These are phyloP conservation scores for Bombardia bombarda DNA, from an alignment of 495 filamentous ascomycete genomes.

Conservation along the genomic window DNA sequence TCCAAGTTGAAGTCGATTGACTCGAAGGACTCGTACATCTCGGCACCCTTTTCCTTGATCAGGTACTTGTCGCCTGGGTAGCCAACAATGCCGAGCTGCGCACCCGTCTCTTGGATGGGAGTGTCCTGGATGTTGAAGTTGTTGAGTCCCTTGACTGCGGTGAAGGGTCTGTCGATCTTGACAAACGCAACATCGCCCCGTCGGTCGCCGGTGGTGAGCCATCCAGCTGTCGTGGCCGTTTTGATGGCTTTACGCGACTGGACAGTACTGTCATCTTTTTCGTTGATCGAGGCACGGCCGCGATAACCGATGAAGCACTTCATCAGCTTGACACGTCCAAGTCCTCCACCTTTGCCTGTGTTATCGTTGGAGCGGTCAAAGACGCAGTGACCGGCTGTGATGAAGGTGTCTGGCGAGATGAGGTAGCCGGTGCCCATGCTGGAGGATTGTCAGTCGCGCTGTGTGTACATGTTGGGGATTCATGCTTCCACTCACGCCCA, in stretches of 20 bases:
- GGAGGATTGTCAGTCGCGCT: no score
- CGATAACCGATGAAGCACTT: conserved; percentile 33
- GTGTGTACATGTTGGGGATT: no score
- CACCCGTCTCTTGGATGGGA: conserved; percentile 12
- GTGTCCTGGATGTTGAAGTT: conserved; percentile 20
- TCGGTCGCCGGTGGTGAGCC: conserved; percentile 21
- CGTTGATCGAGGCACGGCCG: conserved; percentile 17
- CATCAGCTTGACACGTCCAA: conserved; percentile 21
- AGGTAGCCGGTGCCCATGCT: conserved; percentile 31
- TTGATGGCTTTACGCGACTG: conserved; percentile 25
- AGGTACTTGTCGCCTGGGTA: conserved; percentile 31
- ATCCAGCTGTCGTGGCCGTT: conserved; percentile 27
- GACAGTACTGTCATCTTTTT: conserved; percentile 10
- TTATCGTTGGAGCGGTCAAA: conserved; percentile 29
- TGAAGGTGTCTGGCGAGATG: conserved; percentile 24
- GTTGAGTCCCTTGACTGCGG: conserved; percentile 22
- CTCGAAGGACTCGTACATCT: conserved; percentile 31
- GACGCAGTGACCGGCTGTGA: conserved; percentile 31
- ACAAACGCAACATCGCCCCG: conserved; percentile 30
- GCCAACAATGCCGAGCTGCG: conserved; percentile 29
- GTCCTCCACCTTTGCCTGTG: conserved; percentile 11
- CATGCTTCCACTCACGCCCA: conserved; percentile 3
- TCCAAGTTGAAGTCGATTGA: conserved; percentile 21
- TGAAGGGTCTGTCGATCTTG: conserved; percentile 26
- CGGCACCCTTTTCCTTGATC: conserved; percentile 24